Conservation (phyloP, 768 basidiomycete species). For the Collybia sordida region DNA sequence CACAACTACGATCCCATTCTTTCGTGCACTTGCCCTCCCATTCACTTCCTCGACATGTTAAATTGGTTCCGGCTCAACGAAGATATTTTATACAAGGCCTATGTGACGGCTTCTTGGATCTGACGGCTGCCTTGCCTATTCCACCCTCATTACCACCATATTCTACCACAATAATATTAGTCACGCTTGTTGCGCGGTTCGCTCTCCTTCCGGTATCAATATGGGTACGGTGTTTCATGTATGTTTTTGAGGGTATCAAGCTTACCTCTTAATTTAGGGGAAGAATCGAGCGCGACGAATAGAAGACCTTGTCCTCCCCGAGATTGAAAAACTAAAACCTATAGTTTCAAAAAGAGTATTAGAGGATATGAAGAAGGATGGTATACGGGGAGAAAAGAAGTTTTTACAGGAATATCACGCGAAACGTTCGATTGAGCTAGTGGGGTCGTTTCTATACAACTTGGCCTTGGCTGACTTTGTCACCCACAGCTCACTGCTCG, state of each 20-base stretch:
- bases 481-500: slow-evolving; percentile 46
- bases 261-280: slow-evolving; percentile 39
- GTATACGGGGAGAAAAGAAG: slow-evolving; percentile 55
- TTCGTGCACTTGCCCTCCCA: slow-evolving; percentile 7
- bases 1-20: slow-evolving; percentile 24
- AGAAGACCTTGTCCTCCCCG: slow-evolving; percentile 61
- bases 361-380: slow-evolving; percentile 53
- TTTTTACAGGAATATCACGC: slow-evolving; percentile 46
- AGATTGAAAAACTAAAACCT: slow-evolving; percentile 49
- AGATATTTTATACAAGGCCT: slow-evolving; percentile 42
- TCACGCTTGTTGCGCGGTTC: slow-evolving; percentile 61
- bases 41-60: slow-evolving; percentile 9
- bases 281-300: slow-evolving; percentile 57
- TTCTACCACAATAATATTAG: slow-evolving; percentile 71
- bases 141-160: slow-evolving; percentile 70
- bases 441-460: slow-evolving; percentile 25
- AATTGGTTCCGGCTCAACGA: slow-evolving; percentile 14
- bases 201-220: slow-evolving; percentile 68
- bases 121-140: slow-evolving; percentile 72
- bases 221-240: slow-evolving; percentile 55
- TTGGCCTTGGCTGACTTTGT: background rate
- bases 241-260: slow-evolving; percentile 3
- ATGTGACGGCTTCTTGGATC: slow-evolving; percentile 71
- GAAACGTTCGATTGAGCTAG: slow-evolving; percentile 47
- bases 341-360: slow-evolving; percentile 40